phyloP scores from a whole-genome alignment of 495 filamentous ascomycete genomes.

The Pyrenula aspistea region DNA sequence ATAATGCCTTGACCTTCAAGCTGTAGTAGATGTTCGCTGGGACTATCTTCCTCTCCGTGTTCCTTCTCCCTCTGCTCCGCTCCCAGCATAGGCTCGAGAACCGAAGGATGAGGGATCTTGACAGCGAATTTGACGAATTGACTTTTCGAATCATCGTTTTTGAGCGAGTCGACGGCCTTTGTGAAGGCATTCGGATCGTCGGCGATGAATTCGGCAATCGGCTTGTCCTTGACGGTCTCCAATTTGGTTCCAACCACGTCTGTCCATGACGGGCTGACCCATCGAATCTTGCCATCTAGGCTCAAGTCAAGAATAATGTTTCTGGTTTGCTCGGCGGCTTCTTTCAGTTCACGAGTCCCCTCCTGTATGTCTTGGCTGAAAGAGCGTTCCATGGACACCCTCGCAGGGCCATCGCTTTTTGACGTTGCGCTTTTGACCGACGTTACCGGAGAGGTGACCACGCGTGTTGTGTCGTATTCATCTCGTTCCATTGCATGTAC shows the following conservation, averaged over 20 bases:
- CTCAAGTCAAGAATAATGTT: slow-evolving; percentile 92
- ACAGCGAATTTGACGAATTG: slow-evolving; percentile 82
- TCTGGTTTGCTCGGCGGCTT: slow-evolving; percentile 89
- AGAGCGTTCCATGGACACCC: slow-evolving; percentile 41
- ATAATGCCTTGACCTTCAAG: slow-evolving; percentile 96
- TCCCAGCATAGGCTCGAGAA: slow-evolving; percentile 45
- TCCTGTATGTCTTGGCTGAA: slow-evolving; percentile 57
- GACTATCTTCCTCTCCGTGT: slow-evolving; percentile 27
- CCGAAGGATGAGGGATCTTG: slow-evolving; percentile 58
- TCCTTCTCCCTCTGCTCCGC: slow-evolving; percentile 23
- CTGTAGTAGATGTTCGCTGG: slow-evolving; percentile 48
- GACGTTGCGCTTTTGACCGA: not conserved
- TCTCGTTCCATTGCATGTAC: not conserved
- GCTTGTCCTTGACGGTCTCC: slow-evolving; percentile 59
- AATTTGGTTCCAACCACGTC: slow-evolving; percentile 76
- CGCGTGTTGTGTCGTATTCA: not conserved
- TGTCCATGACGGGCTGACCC: slow-evolving; percentile 95
- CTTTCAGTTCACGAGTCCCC: slow-evolving; percentile 83
- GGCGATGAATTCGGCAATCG: slow-evolving; percentile 70
- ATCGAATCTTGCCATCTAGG: slow-evolving; percentile 76
- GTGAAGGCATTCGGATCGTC: slow-evolving; percentile 68
- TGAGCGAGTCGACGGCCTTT: slow-evolving; percentile 76
- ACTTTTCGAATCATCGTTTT: slow-evolving; percentile 84
- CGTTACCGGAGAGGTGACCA: not conserved
- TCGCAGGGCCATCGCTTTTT: not conserved